A percentile compares a stretch with the other conserved stretches of the same genome.
phyloP scores from a whole-genome alignment of 305 asterid genomes.

The Plantago rigida region DNA sequence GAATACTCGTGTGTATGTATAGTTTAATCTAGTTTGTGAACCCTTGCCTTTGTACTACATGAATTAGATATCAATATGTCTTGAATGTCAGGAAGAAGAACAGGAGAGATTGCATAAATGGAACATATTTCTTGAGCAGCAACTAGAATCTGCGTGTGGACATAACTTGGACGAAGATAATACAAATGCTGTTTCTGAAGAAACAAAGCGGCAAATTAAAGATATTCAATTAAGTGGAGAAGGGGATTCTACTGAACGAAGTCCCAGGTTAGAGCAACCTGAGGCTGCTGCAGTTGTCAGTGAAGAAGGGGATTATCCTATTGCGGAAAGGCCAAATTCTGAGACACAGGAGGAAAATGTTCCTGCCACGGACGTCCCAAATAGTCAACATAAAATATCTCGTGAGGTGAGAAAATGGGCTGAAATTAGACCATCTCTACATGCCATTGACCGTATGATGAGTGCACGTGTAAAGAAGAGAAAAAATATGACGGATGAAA shows the following conservation, averaged over 20 bases:
- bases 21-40: no score
- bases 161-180: conserved; percentile 30
- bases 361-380: conserved; percentile 32
- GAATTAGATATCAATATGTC: not conserved
- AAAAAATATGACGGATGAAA: conserved; percentile 33
- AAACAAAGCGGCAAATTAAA: conserved; percentile 28
- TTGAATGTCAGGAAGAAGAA: conserved; percentile 68
- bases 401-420: conserved; percentile 59
- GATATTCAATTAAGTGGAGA: conserved; percentile 25
- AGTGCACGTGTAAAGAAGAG: conserved; percentile 54
- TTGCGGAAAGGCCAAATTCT: conserved; percentile 29
- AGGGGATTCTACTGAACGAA: conserved; percentile 31
- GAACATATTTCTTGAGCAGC: conserved; percentile 65
- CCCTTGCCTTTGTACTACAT: no score
- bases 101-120: conserved; percentile 68
- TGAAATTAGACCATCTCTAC: conserved; percentile 50
- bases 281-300: conserved; percentile 30
- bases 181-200: conserved; percentile 30
- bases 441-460: conserved; percentile 54
- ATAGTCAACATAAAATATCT: conserved; percentile 31
- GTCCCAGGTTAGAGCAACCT: conserved; percentile 20
- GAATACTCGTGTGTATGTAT: no score
- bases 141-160: conserved; percentile 31
- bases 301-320: conserved; percentile 36
- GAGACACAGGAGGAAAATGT: conserved; percentile 30